A percentile compares a stretch with the other conserved stretches of the same genome.
phyloP scores from a whole-genome alignment of 2,329 filamentous ascomycete genomes.

The Fusarium sarcochroum region DNA sequence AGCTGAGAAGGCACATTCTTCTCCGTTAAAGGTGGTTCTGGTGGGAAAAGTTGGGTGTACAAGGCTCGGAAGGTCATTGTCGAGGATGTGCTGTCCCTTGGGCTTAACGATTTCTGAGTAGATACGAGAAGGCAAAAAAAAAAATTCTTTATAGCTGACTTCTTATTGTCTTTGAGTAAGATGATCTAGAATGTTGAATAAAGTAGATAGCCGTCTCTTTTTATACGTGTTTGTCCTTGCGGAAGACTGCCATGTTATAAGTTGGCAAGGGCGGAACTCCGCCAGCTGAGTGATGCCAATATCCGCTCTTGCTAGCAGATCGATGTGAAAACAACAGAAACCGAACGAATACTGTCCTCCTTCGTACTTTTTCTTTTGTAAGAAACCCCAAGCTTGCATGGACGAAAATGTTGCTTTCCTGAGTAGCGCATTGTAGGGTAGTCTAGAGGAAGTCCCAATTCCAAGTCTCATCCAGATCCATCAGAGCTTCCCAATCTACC shows the following conservation, averaged over 20 bases:
- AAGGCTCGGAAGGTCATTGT: conserved; percentile 22
- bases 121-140: not conserved
- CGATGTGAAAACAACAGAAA: not conserved
- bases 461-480: conserved; percentile 31
- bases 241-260: not conserved
- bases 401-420: not conserved
- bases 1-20: conserved; percentile 45
- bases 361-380: not conserved
- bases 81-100: not conserved
- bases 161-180: not conserved
- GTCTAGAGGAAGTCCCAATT: conserved; percentile 39
- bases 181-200: not conserved
- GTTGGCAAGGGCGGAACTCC: conserved; percentile 21
- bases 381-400: not conserved
- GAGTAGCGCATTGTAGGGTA: not conserved
- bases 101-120: not conserved
- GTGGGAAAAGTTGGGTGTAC: conserved; percentile 32
- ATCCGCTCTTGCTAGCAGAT: not conserved
- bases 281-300: not conserved
- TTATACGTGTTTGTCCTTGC: not conserved
- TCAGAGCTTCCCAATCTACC: conserved; percentile 42
- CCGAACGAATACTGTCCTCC: not conserved
- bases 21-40: conserved; percentile 47
- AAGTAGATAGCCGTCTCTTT: not conserved
- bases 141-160: not conserved